These are phyloP conservation scores for Poa pratensis DNA, from an alignment of 176 grass and related monocot genomes.

Conservation along the genomic window DNA sequence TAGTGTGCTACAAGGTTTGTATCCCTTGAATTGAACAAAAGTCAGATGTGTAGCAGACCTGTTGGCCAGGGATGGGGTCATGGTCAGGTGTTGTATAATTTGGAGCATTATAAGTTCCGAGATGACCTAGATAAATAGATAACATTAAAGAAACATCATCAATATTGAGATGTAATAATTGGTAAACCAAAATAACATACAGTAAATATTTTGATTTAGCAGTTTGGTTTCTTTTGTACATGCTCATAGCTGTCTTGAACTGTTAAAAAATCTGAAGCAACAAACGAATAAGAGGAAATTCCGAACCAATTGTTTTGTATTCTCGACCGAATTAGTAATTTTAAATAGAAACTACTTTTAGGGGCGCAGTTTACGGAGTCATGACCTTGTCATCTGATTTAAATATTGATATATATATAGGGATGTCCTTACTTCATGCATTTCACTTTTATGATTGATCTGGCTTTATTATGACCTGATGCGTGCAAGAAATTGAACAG, in stretches of 20 bases:
- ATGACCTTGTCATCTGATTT: neutral
- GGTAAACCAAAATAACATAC: neutral
- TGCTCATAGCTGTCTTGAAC: conserved; percentile 21
- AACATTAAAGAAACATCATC: conserved; percentile 16
- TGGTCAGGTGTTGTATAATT: conserved; percentile 11
- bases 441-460: neutral
- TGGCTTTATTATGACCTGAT: conserved; percentile 36
- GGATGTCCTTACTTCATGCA: neutral
- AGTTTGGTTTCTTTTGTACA: neutral
- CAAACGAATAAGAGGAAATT: neutral
- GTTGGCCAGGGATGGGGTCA: neutral
- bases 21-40: neutral
- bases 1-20: neutral
- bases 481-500: conserved; percentile 55
- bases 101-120: neutral
- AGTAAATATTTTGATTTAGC: conserved; percentile 3
- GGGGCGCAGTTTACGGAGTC: neutral
- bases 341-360: neutral
- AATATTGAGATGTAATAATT: neutral
- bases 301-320: neutral
- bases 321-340: conserved; percentile 5
- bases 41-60: neutral
- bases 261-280: neutral
- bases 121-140: neutral
- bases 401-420: neutral